Base-by-base conservation (phyloP, 2,329 filamentous ascomycete species). In the Teratosphaeria pseudoeucalypti region DNA sequence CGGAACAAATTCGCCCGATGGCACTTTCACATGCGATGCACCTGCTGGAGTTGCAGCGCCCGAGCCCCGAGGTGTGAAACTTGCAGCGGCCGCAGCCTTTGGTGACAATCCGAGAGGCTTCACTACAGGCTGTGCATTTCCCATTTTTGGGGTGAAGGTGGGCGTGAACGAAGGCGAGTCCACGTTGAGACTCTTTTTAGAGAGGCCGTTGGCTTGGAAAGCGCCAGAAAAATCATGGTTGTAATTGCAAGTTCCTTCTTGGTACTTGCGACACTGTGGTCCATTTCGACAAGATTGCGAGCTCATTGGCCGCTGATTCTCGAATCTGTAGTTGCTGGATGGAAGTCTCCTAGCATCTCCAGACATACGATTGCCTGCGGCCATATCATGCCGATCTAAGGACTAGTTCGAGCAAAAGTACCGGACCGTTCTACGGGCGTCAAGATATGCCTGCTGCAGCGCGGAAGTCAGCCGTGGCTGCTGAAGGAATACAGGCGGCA, bases 101-200 rank as follows among this genome's bases (percentile, higher is more conserved):
- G 91, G 90, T 7, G 92, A 94, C 64, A 97, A 91, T 9, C 86
- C 86, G 10, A 86, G 82, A 68, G 88, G 88, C 74, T 90, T 90
- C 34, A 47, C n/a, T 27, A 76, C 75, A 27, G 76, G 74, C 52
- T 81, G 74, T 57, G 72, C 72, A 57, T 76, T 79, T 67, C 79
- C 78, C 32, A 76, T 74, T 60, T 75, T 76, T 12, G 79, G 72
- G 60, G 78, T 75, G 54, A 99, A 97, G 77, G 52, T 60, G 43
- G 92, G 92, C 0, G 90, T 96, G 73, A 99, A 99, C 55, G 92
- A 90, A 12, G 94, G 92, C 9, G 94, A 97, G 70, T 97, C 94
- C 70, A 96, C 94, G 74, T 95, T 99, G 66, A 99, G 64, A 32
- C 87, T 80, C 74, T 91, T 94, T 75, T 90, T 90, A 27, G 63